Base-by-base conservation (phyloP, 306 rosid species). In the Prunus salicina region DNA sequence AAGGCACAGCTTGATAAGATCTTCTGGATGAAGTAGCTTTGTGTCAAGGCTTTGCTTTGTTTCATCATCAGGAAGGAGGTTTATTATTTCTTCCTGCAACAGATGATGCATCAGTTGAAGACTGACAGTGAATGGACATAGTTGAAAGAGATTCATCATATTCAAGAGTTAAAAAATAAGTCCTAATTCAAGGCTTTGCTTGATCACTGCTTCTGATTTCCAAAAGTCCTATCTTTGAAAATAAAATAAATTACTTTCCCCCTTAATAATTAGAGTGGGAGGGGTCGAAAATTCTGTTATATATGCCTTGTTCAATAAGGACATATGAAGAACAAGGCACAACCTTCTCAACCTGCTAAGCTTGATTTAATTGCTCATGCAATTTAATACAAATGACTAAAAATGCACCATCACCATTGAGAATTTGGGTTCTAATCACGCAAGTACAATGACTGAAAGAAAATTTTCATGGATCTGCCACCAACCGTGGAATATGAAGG, bases 81-180 rank as follows among this genome's bases (percentile, higher is more conserved):
- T 78, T 72, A 84, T 64, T 80, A 95, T 88, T 83, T 86, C 88
- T 83, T 90, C 97, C 97, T 95, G 91, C 77, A 87, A 69, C 80
- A 63, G 12, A 82, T 73, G 55, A 73, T 8, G 76, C 11, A 74
- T 41, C 22, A 69, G 70, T 55, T 32, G 50, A 30, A 12, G 24
- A 13, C 1, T n/a, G 24, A 45, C 55, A 8, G 52, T 20, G 55
- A 14, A 72, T 72, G 41, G 16, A 24, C 55, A 57, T 3, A 20
- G 30, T 38, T 2, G 9, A 24, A 72, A 41, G 11, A 2, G n/a
- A 25, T 5, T 27, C 13, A 28, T 27, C 13, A 28, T 7, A 62
- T 28, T 62, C 43, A 62, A 62, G 41, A 62, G 66, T 27, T 62
- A 2, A 60, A 60, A 38, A 38, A 38, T 7, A 38, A 6, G 43